These are phyloP conservation scores for Chlorella sp. DNA, from an alignment of 139 green algal genomes.

Conservation along the genomic window DNA sequence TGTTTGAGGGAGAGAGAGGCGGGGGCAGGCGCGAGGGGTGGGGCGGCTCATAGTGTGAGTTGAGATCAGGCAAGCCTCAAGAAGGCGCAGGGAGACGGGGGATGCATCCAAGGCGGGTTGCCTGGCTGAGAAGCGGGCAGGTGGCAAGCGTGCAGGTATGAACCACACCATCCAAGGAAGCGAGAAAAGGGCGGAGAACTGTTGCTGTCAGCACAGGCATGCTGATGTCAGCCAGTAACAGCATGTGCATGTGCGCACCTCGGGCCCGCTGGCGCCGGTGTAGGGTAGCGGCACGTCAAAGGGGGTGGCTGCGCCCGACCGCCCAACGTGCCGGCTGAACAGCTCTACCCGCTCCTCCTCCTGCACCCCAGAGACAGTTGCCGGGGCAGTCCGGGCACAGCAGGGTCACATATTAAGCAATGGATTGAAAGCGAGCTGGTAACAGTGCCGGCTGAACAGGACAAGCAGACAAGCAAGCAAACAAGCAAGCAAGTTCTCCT, in stretches of 20 bases:
- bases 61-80: no score
- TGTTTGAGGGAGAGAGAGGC: no score
- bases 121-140: background rate
- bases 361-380: conserved; percentile 5
- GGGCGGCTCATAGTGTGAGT: no score
- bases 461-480: no score
- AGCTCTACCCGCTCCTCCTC: conserved; percentile 34
- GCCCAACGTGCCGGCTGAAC: conserved; percentile 32
- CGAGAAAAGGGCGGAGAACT: no score
- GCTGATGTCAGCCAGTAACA: background rate
- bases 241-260: background rate
- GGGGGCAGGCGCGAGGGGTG: no score
- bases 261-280: conserved; percentile 16
- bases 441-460: background rate
- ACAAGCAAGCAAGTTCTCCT: no score
- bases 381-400: background rate
- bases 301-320: conserved; percentile 25
- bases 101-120: background rate
- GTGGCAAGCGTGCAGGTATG: no score
- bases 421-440: background rate
- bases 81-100: no score
- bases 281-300: conserved; percentile 32
- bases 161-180: no score
- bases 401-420: background rate
- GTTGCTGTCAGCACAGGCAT: background rate